phyloP scores from a whole-genome alignment of 73 alveolate species.

The Durusdinium trenchii region DNA sequence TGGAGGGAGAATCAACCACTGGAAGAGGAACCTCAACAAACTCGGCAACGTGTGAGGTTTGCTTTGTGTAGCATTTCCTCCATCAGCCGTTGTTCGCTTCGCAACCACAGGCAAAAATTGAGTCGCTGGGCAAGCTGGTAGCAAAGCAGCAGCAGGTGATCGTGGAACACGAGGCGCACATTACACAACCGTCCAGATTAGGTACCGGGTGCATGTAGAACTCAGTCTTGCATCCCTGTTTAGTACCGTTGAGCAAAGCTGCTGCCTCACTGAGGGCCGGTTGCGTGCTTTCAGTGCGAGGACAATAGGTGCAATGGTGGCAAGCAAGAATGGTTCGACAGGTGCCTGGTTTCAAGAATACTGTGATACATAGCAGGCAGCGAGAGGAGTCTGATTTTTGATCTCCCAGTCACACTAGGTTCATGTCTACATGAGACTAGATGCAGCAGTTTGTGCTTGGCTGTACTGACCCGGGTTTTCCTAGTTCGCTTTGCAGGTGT shows the following conservation, averaged over 20 bases:
- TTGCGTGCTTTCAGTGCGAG: constrained; percentile 45
- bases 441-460: no score
- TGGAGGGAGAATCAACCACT: no score
- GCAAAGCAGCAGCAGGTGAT: constrained; percentile 44
- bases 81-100: background rate
- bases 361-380: no score
- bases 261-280: background rate
- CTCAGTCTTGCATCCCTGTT: background rate
- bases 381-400: background rate
- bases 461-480: no score
- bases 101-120: background rate
- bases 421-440: no score
- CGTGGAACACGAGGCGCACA: constrained; percentile 12
- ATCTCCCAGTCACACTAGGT: no score
- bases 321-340: constrained; percentile 14
- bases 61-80: background rate
- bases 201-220: background rate
- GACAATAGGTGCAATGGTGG: constrained; percentile 21
- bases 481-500: background rate
- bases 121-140: constrained; percentile 35
- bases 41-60: no score
- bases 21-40: no score
- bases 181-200: background rate
- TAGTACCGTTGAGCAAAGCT: background rate
- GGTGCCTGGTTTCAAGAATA: no score